Percentiles rank a stretch among this genome's conserved stretches.
These are phyloP conservation scores for Cutaneotrichosporon dermatis DNA, from an alignment of 1,284 basidiomycete species.

Conservation along the genomic window DNA sequence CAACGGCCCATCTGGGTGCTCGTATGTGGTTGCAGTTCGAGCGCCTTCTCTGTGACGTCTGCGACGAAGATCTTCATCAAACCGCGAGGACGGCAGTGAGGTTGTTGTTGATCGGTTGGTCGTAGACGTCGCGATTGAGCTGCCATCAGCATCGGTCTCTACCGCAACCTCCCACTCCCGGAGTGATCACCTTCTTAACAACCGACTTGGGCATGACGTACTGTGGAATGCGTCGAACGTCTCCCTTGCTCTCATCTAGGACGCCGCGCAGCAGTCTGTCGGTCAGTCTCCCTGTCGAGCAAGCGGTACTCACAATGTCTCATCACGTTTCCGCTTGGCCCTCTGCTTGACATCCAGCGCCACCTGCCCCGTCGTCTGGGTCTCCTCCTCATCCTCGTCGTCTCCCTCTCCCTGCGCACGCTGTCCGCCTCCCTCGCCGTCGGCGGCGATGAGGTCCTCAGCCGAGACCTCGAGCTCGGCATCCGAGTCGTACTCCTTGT, in stretches of 20 bases:
- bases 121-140: slow-evolving; percentile 40
- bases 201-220: slow-evolving; percentile 34
- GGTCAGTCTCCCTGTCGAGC: background rate
- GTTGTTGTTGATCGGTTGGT: slow-evolving; percentile 34
- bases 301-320: slow-evolving; percentile 12
- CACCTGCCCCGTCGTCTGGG: background rate
- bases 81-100: slow-evolving; percentile 35
- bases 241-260: slow-evolving; percentile 40
- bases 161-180: too few species aligned
- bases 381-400: slow-evolving; percentile 22
- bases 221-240: slow-evolving; percentile 39
- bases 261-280: slow-evolving; percentile 32
- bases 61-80: slow-evolving; percentile 46
- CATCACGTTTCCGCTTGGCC: slow-evolving; percentile 14
- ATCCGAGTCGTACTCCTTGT: slow-evolving; percentile 13
- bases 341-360: slow-evolving; percentile 12
- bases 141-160: slow-evolving; percentile 9
- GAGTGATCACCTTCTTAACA: slow-evolving; percentile 31
- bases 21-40: slow-evolving; percentile 34
- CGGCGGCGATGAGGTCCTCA: slow-evolving; percentile 20
- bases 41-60: slow-evolving; percentile 39
- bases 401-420: slow-evolving; percentile 18
- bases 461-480: slow-evolving; percentile 22
- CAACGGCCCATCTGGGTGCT: slow-evolving; percentile 35
- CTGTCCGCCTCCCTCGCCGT: background rate